A percentile compares a stretch with the other conserved stretches of the same genome.
Conservation (phyloP, 768 basidiomycete genomes). For the Boletus rex-veris region DNA sequence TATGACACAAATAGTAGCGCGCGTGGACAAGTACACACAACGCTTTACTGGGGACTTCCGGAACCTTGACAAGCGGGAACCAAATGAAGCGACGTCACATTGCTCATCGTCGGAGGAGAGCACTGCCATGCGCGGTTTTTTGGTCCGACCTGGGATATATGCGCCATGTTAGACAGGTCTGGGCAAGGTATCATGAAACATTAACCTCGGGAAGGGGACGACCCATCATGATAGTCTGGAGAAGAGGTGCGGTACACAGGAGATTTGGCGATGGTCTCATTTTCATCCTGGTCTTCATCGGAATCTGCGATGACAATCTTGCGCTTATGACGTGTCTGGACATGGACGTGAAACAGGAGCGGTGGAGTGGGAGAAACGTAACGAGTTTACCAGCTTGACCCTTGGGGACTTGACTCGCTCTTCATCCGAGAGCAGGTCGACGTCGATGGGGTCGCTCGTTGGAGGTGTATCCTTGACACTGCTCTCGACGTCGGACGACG, state of each 20-base stretch:
- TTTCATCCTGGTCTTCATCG: slow-evolving; percentile 52
- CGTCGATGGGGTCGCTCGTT: slow-evolving; percentile 73
- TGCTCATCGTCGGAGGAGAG: no score
- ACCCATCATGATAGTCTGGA: slow-evolving; percentile 24
- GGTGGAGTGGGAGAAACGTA: neutral
- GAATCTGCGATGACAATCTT: slow-evolving; percentile 69
- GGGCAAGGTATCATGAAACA: no score
- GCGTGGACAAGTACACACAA: no score
- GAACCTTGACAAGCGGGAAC: no score
- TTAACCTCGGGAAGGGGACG: no score
- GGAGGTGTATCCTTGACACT: slow-evolving; percentile 62
- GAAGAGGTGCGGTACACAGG: slow-evolving; percentile 29
- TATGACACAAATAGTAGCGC: no score
- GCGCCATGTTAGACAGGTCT: no score
- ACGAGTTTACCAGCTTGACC: slow-evolving; percentile 33
- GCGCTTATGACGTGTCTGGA: slow-evolving; percentile 53
- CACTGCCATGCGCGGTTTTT: no score
- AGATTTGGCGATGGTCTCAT: neutral
- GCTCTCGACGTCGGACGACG: slow-evolving; percentile 47
- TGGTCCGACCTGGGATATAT: no score
- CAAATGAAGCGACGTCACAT: no score
- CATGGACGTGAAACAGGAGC: neutral
- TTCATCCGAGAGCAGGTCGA: slow-evolving; percentile 60
- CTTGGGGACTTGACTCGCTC: slow-evolving; percentile 40
- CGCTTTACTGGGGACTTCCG: no score